phyloP scores from a whole-genome alignment of 1,139 yeast species.

The Blastobotrys elegans region DNA sequence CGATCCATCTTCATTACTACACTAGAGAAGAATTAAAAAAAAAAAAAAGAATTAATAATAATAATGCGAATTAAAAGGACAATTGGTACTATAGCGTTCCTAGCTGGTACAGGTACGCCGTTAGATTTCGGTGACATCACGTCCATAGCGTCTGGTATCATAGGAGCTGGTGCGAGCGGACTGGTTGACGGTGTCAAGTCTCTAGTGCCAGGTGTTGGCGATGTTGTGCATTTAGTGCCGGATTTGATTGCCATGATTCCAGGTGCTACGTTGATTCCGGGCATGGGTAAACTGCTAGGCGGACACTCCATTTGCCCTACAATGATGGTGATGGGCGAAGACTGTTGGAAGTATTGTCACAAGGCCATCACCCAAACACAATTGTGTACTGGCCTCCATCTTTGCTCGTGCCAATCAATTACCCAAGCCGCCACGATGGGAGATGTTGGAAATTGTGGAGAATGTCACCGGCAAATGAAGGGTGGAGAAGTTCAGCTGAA shows the following conservation, averaged over 20 bases:
- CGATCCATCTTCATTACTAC: neutral
- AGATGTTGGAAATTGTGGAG: constrained; percentile 20
- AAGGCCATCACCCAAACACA: constrained; percentile 18
- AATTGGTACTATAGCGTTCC: no score
- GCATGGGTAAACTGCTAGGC: constrained; percentile 2
- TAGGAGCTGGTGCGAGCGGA: neutral
- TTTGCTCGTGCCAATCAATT: constrained; percentile 8
- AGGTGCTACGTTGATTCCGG: neutral
- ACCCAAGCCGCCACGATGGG: constrained; percentile 3
- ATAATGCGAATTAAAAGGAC: no score
- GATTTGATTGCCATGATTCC: constrained; percentile 3
- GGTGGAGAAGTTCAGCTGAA: constrained; percentile 19
- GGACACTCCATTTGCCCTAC: constrained; percentile 9
- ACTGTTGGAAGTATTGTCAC: constrained; percentile 25
- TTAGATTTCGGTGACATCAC: constrained; percentile 2
- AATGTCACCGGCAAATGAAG: constrained; percentile 22
- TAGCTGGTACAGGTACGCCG: neutral
- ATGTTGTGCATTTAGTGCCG: neutral
- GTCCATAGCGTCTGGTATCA: neutral
- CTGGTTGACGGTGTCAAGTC: neutral
- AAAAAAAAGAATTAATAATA: no score
- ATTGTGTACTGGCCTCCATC: constrained; percentile 13
- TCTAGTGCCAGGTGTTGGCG: constrained; percentile 3
- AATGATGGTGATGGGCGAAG: constrained; percentile 12
- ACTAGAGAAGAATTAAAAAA: neutral